Percentiles rank a stretch among this genome's conserved stretches.
phyloP scores from a whole-genome alignment of 2,329 filamentous ascomycete genomes.

The Microdochium trichocladiopsis region DNA sequence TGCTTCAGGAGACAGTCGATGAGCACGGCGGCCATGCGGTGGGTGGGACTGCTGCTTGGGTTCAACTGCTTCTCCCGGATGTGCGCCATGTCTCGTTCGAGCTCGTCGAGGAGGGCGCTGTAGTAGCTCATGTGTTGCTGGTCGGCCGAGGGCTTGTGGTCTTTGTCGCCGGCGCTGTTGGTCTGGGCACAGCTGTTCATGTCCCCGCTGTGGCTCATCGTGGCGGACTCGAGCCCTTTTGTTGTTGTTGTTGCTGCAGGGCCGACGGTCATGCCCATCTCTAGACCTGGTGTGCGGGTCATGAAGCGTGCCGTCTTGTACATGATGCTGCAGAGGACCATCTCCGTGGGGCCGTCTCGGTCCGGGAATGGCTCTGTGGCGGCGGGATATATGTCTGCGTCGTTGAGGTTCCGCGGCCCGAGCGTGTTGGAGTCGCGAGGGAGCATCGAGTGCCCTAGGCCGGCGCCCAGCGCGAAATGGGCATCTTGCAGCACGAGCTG shows the following conservation, averaged over 20 bases:
- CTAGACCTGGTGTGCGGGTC: not conserved
- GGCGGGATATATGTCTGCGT: conserved; percentile 15
- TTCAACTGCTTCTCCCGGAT: conserved; percentile 10
- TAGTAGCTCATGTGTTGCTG: conserved; percentile 3
- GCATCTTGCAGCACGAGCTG: conserved; percentile 22
- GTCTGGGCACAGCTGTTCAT: conserved; percentile 2
- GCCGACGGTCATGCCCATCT: not conserved
- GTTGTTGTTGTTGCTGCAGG: not conserved
- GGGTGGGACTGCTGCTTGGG: not conserved
- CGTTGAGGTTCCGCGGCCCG: conserved; percentile 19
- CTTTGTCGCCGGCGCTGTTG: conserved; percentile 2
- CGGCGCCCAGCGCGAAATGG: conserved; percentile 13
- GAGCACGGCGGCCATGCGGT: not conserved
- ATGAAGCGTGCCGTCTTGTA: conserved; percentile 8
- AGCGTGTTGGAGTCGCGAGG: conserved; percentile 9
- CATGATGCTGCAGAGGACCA: conserved; percentile 11
- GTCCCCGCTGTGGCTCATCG: not conserved
- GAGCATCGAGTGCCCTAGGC: conserved; percentile 12
- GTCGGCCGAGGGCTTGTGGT: not conserved
- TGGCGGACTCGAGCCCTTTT: too few relatives aligned
- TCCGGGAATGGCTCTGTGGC: conserved; percentile 8
- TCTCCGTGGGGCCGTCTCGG: conserved; percentile 11
- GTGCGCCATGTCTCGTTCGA: conserved; percentile 17
- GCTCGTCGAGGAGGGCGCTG: conserved; percentile 9
- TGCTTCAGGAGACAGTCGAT: not conserved